These are phyloP conservation scores for Xylaria sp. DNA, from an alignment of 2,329 filamentous ascomycete species.

Conservation along the genomic window DNA sequence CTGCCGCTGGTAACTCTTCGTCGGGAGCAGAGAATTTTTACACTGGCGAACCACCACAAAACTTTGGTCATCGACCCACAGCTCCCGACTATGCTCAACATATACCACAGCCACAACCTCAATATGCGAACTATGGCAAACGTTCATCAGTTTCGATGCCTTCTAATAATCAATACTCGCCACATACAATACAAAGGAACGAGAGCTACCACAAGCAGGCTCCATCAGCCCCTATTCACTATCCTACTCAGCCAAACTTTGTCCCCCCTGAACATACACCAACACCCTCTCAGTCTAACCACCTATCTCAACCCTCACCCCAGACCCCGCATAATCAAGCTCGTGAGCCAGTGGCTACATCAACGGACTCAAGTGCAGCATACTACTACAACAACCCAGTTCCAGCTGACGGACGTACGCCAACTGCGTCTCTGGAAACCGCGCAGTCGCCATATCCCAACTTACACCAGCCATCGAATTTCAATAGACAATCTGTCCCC, in stretches of 20 bases:
- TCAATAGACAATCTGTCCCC: conserved; percentile 58
- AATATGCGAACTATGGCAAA: conserved; percentile 58
- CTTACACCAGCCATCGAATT: conserved; percentile 60
- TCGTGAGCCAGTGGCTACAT: conserved; percentile 50
- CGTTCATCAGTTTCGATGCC: conserved; percentile 56
- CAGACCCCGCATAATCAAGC: conserved; percentile 48
- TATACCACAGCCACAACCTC: conserved; percentile 51
- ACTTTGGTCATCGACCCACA: conserved; percentile 60
- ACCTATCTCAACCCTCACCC: conserved; percentile 47
- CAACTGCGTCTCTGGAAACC: conserved; percentile 56
- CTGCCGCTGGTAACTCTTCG: conserved; percentile 60
- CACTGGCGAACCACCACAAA: conserved; percentile 68
- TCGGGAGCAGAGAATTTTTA: conserved; percentile 84
- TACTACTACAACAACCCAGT: conserved; percentile 67
- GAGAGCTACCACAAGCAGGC: conserved; percentile 63
- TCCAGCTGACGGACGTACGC: conserved; percentile 52
- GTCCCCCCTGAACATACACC: conserved; percentile 49
- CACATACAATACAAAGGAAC: conserved; percentile 59
- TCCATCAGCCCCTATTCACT: conserved; percentile 55
- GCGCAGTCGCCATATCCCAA: conserved; percentile 64
- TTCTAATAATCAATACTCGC: conserved; percentile 57
- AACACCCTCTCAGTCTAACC: conserved; percentile 43
- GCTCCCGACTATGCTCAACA: conserved; percentile 64
- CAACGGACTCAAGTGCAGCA: conserved; percentile 64
- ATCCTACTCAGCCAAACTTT: conserved; percentile 51